Evolutionary conservation across 768 basidiomycete species (phyloP).

Genomic region (Tricholoma saponaceum): DNA sequence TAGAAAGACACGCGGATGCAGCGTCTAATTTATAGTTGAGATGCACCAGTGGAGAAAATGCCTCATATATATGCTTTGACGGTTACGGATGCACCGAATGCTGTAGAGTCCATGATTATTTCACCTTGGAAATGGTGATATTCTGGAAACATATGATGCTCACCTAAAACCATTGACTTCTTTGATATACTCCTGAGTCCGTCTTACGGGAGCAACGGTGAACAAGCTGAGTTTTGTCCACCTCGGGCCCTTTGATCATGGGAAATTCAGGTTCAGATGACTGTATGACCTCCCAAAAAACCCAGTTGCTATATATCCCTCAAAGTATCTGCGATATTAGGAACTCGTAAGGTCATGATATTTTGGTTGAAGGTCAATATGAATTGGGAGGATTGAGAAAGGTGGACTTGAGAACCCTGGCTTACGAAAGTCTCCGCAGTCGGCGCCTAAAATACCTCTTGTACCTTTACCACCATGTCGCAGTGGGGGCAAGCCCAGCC

Average conservation of each 20-base stretch:
- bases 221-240: too few relatives aligned
- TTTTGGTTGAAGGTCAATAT: background rate
- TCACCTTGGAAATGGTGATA: too few relatives aligned
- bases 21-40: background rate
- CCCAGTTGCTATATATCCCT: background rate
- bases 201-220: background rate
- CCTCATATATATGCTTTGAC: background rate
- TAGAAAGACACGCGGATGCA: background rate
- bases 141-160: too few relatives aligned
- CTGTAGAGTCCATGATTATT: too few relatives aligned
- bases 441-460: conserved; percentile 19
- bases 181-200: background rate
- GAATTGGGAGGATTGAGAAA: background rate
- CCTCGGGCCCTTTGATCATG: background rate
- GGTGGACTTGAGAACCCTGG: background rate
- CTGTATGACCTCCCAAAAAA: background rate
- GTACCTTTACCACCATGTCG: conserved; percentile 49
- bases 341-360: background rate
- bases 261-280: background rate
- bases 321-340: background rate
- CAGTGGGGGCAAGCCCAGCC: conserved; percentile 72
- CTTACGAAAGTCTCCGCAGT: conserved; percentile 15
- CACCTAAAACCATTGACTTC: too few relatives aligned
- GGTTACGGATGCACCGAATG: background rate
- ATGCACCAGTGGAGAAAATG: background rate